Evolutionary conservation across 805 yeast genomes (phyloP), one percentile per base, ranked within the genome.

Genomic region (Monosporozyma yasuniensis): DNA sequence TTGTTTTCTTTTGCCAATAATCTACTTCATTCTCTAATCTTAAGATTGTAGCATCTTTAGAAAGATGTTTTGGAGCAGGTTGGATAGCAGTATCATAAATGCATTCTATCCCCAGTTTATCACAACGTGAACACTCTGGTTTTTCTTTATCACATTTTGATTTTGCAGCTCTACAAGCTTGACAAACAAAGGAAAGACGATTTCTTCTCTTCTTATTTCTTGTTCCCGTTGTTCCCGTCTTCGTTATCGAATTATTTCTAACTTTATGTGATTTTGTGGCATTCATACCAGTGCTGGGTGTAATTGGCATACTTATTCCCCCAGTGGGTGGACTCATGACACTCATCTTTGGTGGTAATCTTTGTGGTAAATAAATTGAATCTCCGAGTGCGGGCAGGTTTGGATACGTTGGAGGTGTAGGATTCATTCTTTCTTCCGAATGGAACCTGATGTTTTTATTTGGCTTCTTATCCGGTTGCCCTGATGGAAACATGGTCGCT

Each of bases 91-190:
- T 58, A 46, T 67, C 71, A 50, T 67, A 67, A 3, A 63, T 43
- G 52, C 71, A 67, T 4, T 50, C 28, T 16, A 63, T 42, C 19
- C 57, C 59, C 32, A 60, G 57, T 44, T 59, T 57, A 11, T 52
- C 49, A 52, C 71, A 67, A 25, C 69, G 51, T 6, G 57, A 46
- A 50, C 71, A 67, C 16, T 53, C 41, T 16, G 68, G 67, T 49
- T 64, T 65, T 37, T 56, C 58, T 39, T 61, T 59, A 50, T 67
- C 69, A 49, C 71, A 67, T 48, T 61, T 66, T 0, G 68, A 63
- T 52, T 66, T 64, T 1, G 66, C 57, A 46, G 56, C 58, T 45
- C 70, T 51, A 46, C 71, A 67, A 1, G 59, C 57, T 46, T 62
- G 61, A 47, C 71, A 67, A 14, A 65, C 69, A 48, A 57, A 67